Base-by-base conservation (phyloP, 306 rosid genomes). In the Medicago lupulina region DNA sequence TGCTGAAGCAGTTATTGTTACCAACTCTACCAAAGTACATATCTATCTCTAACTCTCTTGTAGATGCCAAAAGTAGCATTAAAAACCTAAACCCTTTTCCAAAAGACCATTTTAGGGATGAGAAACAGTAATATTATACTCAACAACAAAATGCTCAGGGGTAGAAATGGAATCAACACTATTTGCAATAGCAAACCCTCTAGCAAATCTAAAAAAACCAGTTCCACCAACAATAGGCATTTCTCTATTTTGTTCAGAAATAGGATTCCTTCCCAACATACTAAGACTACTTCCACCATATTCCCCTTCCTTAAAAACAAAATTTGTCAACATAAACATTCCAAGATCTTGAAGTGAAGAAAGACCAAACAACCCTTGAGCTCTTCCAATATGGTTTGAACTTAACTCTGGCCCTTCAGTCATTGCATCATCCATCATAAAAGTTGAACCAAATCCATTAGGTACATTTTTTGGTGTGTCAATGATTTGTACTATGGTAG, bases 181-280 rank as follows among this genome's bases (percentile, higher is more conserved):
- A 39, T 65, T 81, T 0, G 85, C 81, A 4, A 81, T 25, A 1
- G 85, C 85, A 81, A 17, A 81, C 0, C 85, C 85, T 0, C 74
- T 76, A 3, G 85, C 85, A 36, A 81, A 81, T 6, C 85, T 71
- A 23, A 81, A 76, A 1, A n/a, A 12, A 0, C 85, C 85, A 8
- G 85, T 81, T 2, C 85, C 85, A 16, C 85, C 85, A 9, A 81
- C 85, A 8, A 81, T 81, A 0, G 85, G 50, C 75, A 81, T 11
- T 11, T 81, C 85, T 14, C 81, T 71, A 1, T 71, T 71, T 1
- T 81, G 75, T 18, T 81, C 81, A 0, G 75, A 0, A 11, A 81
- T 57, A 6, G 81, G 81, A 0, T 81, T 81, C 41, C 78, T 76
- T 5, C 85, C 85, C 0, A 81, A 3, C 81, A 81, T 76, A 76